Percentiles rank a stretch among this genome's conserved stretches.
phyloP scores from a whole-genome alignment of 441 rosid species.

The Theobroma grandiflorum region DNA sequence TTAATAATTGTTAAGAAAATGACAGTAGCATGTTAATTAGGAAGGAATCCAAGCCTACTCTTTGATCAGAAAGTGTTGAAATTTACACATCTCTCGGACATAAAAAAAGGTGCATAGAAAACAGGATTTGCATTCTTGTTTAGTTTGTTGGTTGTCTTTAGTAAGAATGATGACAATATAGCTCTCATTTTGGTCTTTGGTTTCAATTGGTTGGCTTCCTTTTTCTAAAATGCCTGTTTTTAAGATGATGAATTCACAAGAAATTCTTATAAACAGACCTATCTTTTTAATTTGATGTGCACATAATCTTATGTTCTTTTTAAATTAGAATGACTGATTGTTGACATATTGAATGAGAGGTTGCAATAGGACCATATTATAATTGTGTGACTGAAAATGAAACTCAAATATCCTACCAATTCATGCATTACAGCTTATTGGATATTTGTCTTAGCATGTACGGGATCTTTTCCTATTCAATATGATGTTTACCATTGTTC shows the following conservation, averaged over 20 bases:
- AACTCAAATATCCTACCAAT: conserved; percentile 6
- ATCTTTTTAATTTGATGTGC: not conserved
- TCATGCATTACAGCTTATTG: not conserved
- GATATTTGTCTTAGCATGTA: not conserved
- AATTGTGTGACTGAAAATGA: not conserved
- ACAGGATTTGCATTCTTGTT: not conserved
- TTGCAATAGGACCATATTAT: conserved; percentile 3
- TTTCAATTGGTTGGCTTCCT: not conserved
- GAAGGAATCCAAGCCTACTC: not conserved
- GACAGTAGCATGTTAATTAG: not conserved
- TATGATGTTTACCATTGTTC: not conserved
- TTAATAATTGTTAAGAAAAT: not conserved
- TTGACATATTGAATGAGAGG: conserved; percentile 15
- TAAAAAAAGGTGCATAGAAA: not conserved
- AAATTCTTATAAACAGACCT: not conserved
- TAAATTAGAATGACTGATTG: not conserved
- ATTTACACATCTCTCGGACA: not conserved
- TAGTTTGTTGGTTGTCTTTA: not conserved
- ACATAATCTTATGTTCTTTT: conserved; percentile 4
- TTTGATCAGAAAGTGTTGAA: conserved; percentile 5
- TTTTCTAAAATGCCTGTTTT: not conserved
- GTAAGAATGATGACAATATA: not conserved
- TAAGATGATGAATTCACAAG: not conserved
- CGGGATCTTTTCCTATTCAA: not conserved
- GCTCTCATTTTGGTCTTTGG: not conserved